These are phyloP conservation scores for Cladosporium sphaerospermum DNA, from an alignment of 2,329 filamentous ascomycete genomes.

Conservation along the genomic window DNA sequence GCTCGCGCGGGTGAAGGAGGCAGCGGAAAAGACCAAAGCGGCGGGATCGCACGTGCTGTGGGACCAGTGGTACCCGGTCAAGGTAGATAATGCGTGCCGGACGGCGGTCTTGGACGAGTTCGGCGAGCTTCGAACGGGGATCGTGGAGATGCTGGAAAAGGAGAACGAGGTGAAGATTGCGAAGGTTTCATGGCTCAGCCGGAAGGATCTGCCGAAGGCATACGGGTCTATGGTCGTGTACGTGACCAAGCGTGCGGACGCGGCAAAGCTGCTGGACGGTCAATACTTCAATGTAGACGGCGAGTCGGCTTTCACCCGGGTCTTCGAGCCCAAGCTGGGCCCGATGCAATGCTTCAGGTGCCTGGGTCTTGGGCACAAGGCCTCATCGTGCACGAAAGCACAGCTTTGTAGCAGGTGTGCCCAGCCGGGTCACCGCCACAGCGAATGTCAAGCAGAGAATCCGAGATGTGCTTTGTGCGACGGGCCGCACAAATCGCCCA, in stretches of 20 bases:
- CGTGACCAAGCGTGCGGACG: slow-evolving; percentile 5
- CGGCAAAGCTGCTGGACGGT: background rate
- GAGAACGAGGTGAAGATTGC: slow-evolving; percentile 11
- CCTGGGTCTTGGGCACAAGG: background rate
- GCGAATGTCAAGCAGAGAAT: background rate
- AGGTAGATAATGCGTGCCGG: slow-evolving; percentile 10
- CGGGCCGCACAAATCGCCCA: background rate
- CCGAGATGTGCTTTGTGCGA: background rate
- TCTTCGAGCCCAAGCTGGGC: background rate
- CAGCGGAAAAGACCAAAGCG: background rate
- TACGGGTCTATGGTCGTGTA: slow-evolving; percentile 13
- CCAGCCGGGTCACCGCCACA: background rate
- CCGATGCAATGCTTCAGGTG: background rate
- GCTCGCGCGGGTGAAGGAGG: slow-evolving; percentile 3
- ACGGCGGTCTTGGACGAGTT: background rate
- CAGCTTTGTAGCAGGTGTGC: background rate
- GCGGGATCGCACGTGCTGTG: slow-evolving; percentile 5
- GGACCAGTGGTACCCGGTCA: slow-evolving; percentile 10
- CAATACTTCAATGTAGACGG: background rate
- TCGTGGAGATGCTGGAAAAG: slow-evolving; percentile 3
- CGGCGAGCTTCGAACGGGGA: background rate
- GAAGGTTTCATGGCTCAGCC: slow-evolving; percentile 7
- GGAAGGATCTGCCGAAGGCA: slow-evolving; percentile 6
- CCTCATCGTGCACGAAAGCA: background rate
- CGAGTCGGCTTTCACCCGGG: background rate